Conservation (phyloP, 83 land plant species). For the Picea abies region DNA sequence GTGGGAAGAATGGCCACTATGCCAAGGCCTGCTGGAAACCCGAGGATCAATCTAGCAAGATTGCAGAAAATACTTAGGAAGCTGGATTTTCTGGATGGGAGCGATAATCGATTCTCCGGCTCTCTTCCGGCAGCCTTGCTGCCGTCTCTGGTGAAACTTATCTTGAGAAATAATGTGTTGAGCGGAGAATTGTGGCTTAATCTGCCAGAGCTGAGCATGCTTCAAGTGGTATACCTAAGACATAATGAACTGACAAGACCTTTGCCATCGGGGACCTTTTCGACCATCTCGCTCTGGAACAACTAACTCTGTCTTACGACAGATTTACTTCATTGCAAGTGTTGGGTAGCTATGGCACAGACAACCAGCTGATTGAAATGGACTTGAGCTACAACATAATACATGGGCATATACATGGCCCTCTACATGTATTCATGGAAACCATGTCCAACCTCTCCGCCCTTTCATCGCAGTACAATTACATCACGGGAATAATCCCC, state of each 20-base stretch:
- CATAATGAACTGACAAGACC: constrained; percentile 43
- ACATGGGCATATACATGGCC: no score
- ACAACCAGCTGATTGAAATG: constrained; percentile 45
- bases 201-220: not conserved
- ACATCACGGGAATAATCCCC: constrained; percentile 59
- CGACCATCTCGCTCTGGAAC: constrained; percentile 52
- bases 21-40: no score
- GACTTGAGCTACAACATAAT: not conserved
- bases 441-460: constrained; percentile 58
- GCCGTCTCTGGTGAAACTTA: constrained; percentile 36
- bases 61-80: not conserved
- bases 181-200: constrained; percentile 30
- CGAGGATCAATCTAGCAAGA: no score
- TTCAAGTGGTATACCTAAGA: constrained; percentile 67
- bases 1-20: no score
- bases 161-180: constrained; percentile 41
- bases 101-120: constrained; percentile 53
- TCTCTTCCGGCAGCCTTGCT: constrained; percentile 43
- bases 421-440: constrained; percentile 48
- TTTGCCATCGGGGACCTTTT: constrained; percentile 44
- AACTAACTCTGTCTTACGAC: constrained; percentile 55
- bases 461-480: constrained; percentile 47
- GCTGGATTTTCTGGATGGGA: constrained; percentile 43
- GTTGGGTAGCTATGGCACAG: constrained; percentile 20
- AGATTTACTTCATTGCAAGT: constrained; percentile 27